Base-by-base conservation (phyloP, 1,284 basidiomycete genomes). In the Caloboletus firmus region DNA sequence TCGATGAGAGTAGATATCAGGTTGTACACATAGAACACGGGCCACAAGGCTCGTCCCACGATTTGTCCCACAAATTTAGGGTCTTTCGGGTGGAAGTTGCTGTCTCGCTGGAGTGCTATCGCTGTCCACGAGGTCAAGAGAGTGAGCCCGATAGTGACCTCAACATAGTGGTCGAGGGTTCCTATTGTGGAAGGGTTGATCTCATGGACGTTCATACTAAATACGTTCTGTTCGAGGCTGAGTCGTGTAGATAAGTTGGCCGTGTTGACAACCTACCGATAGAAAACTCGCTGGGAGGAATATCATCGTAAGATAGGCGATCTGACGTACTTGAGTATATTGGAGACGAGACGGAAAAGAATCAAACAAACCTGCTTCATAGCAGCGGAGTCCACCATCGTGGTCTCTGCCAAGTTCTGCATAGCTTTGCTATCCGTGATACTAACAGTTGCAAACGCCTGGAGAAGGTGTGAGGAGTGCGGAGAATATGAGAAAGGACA, bases 391-490 rank as follows among this genome's bases (percentile, higher is more conserved):
- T 83, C 79, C 30, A 71, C 66, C 51, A 79, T 66, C 32, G 80
- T 69, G 15, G 77, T 74, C 55, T 74, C 70, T 0, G 81, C 79
- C 57, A 83, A 62, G 28, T 62, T 58, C 37, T 75, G 68, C 74
- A 78, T 80, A 17, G 67, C 59, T 55, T 64, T 69, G 62, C 78
- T 80, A 45, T 83, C 81, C 18, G 66, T 58, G 15, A 82, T 76
- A 49, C 76, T 80, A 8, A 80, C 73, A 50, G 67, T 78, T 51
- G 76, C 79, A 56, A 80, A 81, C 0, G 75, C 76, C 79, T 82
- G 31, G 37, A 42, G 17, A 51, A 28, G 17, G 9, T 6, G 26
- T 58, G 12, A 53, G 45, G 20, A 31, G 39, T 8, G 17, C 28
- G 11, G 12, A 44, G 12, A n/a, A 42, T 2, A 42, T 36, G 34